Conservation (phyloP, 2,329 filamentous ascomycete genomes). For the Penicillium sumatraense region DNA sequence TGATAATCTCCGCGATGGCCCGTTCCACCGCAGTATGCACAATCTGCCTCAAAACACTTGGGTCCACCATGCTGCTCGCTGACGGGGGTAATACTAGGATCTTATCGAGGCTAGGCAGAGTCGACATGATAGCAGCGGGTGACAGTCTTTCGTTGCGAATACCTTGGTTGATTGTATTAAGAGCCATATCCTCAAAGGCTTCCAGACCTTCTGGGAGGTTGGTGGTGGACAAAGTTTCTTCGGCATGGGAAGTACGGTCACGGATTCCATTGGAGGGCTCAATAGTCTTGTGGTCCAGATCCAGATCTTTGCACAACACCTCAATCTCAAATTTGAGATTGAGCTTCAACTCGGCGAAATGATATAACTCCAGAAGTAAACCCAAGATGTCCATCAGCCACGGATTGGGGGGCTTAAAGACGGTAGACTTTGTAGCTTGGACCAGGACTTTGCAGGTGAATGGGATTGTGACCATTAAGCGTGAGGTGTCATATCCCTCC, state of each 20-base stretch:
- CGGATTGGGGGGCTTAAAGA: slow-evolving; percentile 93
- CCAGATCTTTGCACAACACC: slow-evolving; percentile 89
- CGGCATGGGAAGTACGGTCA: slow-evolving; percentile 70
- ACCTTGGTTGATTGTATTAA: slow-evolving; percentile 73
- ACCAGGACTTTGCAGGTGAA: slow-evolving; percentile 96
- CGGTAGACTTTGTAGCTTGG: slow-evolving; percentile 80
- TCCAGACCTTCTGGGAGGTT: slow-evolving; percentile 73
- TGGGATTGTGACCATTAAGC: slow-evolving; percentile 88
- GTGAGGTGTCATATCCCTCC: slow-evolving; percentile 90
- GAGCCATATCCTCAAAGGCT: slow-evolving; percentile 78
- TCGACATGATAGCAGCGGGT: slow-evolving; percentile 75
- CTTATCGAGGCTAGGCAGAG: slow-evolving; percentile 81
- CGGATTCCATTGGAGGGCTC: slow-evolving; percentile 86
- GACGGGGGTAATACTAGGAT: slow-evolving; percentile 79
- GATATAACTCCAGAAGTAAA: slow-evolving; percentile 89
- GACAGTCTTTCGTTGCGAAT: slow-evolving; percentile 75
- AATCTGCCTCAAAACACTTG: slow-evolving; percentile 70
- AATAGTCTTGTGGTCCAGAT: slow-evolving; percentile 89
- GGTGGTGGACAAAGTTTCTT: slow-evolving; percentile 57
- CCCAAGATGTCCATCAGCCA: slow-evolving; percentile 97
- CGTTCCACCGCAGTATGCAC: slow-evolving; percentile 85
- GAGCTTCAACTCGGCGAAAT: slow-evolving; percentile 88
- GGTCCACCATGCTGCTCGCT: slow-evolving; percentile 75
- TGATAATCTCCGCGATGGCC: slow-evolving; percentile 94
- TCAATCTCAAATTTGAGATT: slow-evolving; percentile 99